Conservation (phyloP, 169 alveolate species). For the Amoebophrya sp. region DNA sequence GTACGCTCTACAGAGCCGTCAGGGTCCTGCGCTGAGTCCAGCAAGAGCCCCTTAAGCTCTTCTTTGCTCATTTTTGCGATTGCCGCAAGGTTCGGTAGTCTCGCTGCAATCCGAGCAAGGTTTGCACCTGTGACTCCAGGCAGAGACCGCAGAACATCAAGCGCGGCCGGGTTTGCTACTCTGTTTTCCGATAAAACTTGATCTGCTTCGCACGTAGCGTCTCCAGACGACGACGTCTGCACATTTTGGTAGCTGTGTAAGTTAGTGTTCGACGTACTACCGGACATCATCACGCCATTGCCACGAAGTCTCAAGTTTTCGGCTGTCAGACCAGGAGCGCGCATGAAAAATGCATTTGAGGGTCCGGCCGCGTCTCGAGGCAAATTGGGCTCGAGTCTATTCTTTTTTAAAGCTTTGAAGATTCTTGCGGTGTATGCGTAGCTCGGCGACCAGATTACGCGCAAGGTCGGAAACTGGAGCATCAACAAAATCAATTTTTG, state of each 20-base stretch:
- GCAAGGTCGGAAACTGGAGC: background rate
- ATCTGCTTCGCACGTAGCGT: no score
- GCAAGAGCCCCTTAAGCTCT: background rate
- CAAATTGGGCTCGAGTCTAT: background rate
- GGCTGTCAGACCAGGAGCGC: no score
- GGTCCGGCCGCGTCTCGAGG: background rate
- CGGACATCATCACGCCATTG: no score
- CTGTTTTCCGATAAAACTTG: background rate
- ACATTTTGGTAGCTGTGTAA: no score
- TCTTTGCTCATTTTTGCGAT: background rate
- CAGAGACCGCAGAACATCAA: background rate
- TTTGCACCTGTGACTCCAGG: background rate
- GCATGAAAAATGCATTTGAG: no score
- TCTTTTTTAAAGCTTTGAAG: background rate
- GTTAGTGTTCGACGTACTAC: no score
- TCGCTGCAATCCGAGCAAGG: background rate
- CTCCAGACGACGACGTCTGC: no score
- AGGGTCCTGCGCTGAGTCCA: background rate
- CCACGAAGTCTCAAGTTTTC: no score
- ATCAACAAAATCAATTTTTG: background rate
- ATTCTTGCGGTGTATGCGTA: background rate
- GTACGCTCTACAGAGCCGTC: no score
- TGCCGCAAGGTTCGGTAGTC: background rate
- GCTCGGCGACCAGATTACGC: slow-evolving; percentile 1
- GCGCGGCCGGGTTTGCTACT: background rate